Evolutionary conservation across 2,329 filamentous ascomycete species (phyloP), one percentile per base, ranked within the genome.

Genomic region (Monosporascus sp.): DNA sequence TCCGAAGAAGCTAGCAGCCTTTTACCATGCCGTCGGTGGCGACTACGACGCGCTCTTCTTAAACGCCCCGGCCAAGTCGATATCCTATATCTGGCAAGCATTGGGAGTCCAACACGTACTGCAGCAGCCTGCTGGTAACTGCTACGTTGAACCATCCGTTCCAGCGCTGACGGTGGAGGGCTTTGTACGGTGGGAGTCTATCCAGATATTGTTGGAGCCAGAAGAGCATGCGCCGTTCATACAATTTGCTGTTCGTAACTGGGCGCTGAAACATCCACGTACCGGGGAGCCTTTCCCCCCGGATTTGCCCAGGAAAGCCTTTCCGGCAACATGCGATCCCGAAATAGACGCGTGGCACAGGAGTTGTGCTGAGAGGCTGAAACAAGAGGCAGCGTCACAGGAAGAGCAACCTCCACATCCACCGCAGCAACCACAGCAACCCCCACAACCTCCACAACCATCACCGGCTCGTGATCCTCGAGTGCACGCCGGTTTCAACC

Each of bases 61-160:
- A 43, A 80, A 86, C 3, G 90, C 88, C 36, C 85, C 88, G 20
- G 75, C 86, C 56, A 76, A 84, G 38, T 86, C 87, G 44, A 85
- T 99, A 58, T 94, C 92, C 27, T 95, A 91, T 73, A 94, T 97
- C 59, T 97, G 95, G 79, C 88, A 91, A 65, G 89, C 89, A 7
- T 83, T 96, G 50, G 94, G 93, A 61, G 97, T 93, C 69, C 88
- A 91, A 63, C 93, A 97, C 72, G 86, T 85, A 49, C 79, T 97
- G 27, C 89, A 95, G 61, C 90, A 95, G 61, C 90, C 90, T 1
- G 83, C 83, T 48, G 81, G 84, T 40, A 80, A 86, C 62, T 83
- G 90, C 58, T 97, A 89, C 68, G 81, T 81, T 3, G 77, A 85
- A 1, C 94, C 93, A 0, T 85, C 82, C 0, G 81, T 97, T 43